phyloP scores from a whole-genome alignment of 371 early-diverging fungal species.

The Lichtheimia ornata region DNA sequence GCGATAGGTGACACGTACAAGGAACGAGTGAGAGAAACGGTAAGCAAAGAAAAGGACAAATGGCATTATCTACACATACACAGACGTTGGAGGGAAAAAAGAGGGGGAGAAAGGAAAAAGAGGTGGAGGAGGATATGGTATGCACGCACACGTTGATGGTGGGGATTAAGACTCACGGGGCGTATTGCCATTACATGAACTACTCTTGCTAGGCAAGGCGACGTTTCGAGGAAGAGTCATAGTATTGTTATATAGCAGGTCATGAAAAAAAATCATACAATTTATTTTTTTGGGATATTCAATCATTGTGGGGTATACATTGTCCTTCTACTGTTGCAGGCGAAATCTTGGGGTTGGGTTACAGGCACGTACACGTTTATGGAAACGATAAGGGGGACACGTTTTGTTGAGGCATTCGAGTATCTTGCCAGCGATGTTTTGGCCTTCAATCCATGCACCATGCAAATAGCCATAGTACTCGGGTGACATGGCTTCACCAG shows the following conservation, averaged over 20 bases:
- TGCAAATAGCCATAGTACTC: conserved; percentile 48
- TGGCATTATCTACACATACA: background rate
- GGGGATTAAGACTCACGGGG: background rate
- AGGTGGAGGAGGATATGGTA: background rate
- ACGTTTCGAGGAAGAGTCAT: conserved; percentile 12
- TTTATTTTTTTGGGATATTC: no score
- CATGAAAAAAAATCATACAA: background rate
- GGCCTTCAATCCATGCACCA: conserved; percentile 49
- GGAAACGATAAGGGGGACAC: conserved; percentile 20
- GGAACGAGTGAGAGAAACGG: conserved; percentile 25
- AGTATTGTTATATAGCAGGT: background rate
- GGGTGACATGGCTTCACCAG: conserved; percentile 46
- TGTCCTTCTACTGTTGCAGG: no score
- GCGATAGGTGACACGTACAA: conserved; percentile 16
- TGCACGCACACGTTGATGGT: background rate
- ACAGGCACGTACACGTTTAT: conserved; percentile 34
- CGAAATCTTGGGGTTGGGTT: conserved; percentile 2
- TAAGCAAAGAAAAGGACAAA: conserved; percentile 1
- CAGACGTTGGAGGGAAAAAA: no score
- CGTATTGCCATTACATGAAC: background rate
- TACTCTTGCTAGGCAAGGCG: conserved; percentile 11
- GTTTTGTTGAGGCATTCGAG: conserved; percentile 17
- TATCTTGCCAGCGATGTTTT: conserved; percentile 23
- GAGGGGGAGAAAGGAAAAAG: no score
- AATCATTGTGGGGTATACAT: no score